Evolutionary conservation across 306 rosid species (phyloP).

Genomic region (Ormosia emarginata): DNA sequence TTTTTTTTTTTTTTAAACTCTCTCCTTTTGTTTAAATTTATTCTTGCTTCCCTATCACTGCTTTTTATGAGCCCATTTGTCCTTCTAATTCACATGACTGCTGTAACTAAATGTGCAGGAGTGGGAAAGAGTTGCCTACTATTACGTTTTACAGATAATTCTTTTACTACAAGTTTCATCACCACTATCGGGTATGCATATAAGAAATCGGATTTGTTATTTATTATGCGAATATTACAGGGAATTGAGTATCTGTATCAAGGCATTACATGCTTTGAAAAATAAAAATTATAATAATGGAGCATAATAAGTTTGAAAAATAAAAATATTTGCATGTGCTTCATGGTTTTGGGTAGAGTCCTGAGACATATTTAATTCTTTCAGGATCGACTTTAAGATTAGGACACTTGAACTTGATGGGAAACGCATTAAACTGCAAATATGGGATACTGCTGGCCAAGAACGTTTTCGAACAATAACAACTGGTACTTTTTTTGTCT

Average conservation of each 20-base stretch:
- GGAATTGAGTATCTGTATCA: neutral
- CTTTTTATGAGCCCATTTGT: neutral
- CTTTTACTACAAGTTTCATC: conserved; percentile 34
- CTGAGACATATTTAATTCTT: neutral
- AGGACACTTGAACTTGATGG: conserved; percentile 32
- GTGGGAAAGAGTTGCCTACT: conserved; percentile 40
- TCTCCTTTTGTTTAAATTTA: neutral
- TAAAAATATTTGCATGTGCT: neutral
- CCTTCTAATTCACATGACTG: neutral
- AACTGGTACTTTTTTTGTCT: conserved; percentile 6
- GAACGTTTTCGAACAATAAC: conserved; percentile 39
- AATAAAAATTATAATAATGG: neutral
- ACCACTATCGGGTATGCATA: conserved; percentile 29
- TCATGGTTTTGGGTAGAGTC: neutral
- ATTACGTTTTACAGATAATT: conserved; percentile 33
- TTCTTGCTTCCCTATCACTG: neutral
- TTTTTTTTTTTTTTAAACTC: no score
- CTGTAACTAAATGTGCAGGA: conserved; percentile 16
- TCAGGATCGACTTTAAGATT: conserved; percentile 38
- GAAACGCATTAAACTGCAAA: conserved; percentile 32
- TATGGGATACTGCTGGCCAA: conserved; percentile 42
- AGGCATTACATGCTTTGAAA: neutral
- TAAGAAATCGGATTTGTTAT: neutral
- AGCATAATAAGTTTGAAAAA: neutral
- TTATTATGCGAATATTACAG: neutral